Evolutionary conservation across 2,329 filamentous ascomycete genomes (phyloP).

Genomic region (Diaporthe humulicola): DNA sequence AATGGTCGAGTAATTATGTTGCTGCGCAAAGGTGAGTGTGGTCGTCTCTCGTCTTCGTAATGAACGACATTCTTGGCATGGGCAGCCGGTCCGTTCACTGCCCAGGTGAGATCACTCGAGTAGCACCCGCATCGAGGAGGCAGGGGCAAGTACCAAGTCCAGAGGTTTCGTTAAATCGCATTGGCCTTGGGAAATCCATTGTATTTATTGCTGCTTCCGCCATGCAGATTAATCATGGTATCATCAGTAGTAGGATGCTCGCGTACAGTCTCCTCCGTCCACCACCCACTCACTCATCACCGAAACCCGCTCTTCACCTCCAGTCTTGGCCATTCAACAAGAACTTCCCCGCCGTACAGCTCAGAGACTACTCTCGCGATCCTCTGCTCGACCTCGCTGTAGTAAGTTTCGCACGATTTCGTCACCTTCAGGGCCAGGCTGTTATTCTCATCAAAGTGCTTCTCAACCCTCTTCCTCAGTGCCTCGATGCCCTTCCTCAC

Average conservation of each 20-base stretch:
- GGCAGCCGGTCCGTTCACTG: neutral
- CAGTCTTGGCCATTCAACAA: constrained; percentile 75
- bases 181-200: neutral
- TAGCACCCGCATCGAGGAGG: neutral
- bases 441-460: constrained; percentile 90
- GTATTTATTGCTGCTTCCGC: constrained; percentile 13
- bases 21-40: neutral
- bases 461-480: constrained; percentile 91
- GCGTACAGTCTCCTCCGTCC: constrained; percentile 3
- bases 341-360: constrained; percentile 74
- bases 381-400: constrained; percentile 71
- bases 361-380: constrained; percentile 72
- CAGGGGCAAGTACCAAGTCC: neutral
- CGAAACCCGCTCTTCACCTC: constrained; percentile 73
- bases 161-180: neutral
- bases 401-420: constrained; percentile 73
- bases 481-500: constrained; percentile 91
- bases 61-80: constrained; percentile 20
- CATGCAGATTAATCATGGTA: constrained; percentile 18
- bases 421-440: constrained; percentile 70
- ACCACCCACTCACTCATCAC: constrained; percentile 13
- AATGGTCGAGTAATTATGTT: neutral
- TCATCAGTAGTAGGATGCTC: constrained; percentile 13
- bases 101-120: neutral
- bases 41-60: neutral